Evolutionary conservation across 2,329 filamentous ascomycete species (phyloP).

Genomic region (Penicillium verrucosum): DNA sequence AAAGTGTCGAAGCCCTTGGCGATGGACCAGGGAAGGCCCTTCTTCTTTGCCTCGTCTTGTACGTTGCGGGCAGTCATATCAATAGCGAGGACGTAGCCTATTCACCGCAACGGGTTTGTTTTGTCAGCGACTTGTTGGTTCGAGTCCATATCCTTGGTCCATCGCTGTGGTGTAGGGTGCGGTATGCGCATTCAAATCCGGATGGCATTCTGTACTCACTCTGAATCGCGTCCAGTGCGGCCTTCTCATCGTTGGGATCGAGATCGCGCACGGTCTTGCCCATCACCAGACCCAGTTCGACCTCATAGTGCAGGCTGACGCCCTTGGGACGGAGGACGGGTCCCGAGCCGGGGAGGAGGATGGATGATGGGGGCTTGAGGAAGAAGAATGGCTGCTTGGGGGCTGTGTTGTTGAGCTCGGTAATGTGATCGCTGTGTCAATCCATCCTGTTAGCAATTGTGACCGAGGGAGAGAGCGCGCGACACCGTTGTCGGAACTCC

Average conservation of each 20-base stretch:
- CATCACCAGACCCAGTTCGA: constrained; percentile 87
- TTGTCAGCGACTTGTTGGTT: not conserved
- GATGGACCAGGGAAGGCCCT: constrained; percentile 93
- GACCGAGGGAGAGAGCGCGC: not conserved
- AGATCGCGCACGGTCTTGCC: constrained; percentile 77
- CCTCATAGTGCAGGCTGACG: constrained; percentile 86
- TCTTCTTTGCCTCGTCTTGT: constrained; percentile 95
- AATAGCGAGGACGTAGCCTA: constrained; percentile 84
- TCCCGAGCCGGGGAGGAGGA: constrained; percentile 74
- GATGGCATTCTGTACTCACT: constrained; percentile 47
- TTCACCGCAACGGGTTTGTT: not conserved
- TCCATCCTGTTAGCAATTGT: constrained; percentile 1
- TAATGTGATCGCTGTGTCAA: constrained; percentile 73
- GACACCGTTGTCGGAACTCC: not conserved
- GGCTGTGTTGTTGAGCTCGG: constrained; percentile 79
- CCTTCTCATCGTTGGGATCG: constrained; percentile 66
- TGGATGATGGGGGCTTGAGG: constrained; percentile 85
- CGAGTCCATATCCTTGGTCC: not conserved
- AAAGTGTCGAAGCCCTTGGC: constrained; percentile 99
- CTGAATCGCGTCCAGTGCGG: constrained; percentile 77
- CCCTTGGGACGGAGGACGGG: constrained; percentile 79
- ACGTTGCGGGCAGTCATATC: constrained; percentile 97
- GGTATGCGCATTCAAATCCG: not conserved
- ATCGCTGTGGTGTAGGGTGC: not conserved
- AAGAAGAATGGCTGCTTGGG: constrained; percentile 99